Evolutionary conservation across 805 yeast genomes (phyloP).

Genomic region (Saturnispora mendoncae): DNA sequence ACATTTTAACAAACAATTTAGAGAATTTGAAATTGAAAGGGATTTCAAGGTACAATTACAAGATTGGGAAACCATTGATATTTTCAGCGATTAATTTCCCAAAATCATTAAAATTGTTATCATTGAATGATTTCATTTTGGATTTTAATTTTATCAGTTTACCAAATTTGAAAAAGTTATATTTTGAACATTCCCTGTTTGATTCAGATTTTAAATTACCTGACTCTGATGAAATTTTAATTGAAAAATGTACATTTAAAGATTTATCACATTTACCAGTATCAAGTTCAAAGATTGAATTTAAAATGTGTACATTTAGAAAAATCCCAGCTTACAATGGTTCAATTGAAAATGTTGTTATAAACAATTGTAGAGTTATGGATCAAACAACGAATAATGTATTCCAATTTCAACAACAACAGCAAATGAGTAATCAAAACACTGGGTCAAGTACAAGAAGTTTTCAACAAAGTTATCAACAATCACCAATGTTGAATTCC

Average conservation of each 20-base stretch:
- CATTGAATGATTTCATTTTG: constrained; percentile 25
- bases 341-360: constrained; percentile 22
- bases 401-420: constrained; percentile 22
- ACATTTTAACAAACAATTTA: constrained; percentile 21
- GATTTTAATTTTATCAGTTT: constrained; percentile 22
- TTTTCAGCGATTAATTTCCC: constrained; percentile 26
- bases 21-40: constrained; percentile 26
- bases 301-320: constrained; percentile 27
- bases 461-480: not conserved
- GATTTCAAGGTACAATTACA: constrained; percentile 26
- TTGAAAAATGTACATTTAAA: constrained; percentile 27
- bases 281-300: constrained; percentile 19
- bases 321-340: constrained; percentile 24
- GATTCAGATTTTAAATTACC: constrained; percentile 26
- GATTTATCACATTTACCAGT: constrained; percentile 22
- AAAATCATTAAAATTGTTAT: constrained; percentile 19
- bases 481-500: constrained; percentile 9
- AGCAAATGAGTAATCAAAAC: constrained; percentile 11
- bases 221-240: constrained; percentile 21
- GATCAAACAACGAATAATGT: constrained; percentile 23
- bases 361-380: constrained; percentile 26
- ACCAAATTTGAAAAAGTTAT: constrained; percentile 21
- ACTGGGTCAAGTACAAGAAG: constrained; percentile 5
- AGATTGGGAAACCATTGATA: constrained; percentile 25
- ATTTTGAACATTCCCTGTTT: constrained; percentile 26